Evolutionary conservation across 2,329 filamentous ascomycete species (phyloP), one percentile per base, ranked within the genome.

Genomic region (Fusarium dlaminii): DNA sequence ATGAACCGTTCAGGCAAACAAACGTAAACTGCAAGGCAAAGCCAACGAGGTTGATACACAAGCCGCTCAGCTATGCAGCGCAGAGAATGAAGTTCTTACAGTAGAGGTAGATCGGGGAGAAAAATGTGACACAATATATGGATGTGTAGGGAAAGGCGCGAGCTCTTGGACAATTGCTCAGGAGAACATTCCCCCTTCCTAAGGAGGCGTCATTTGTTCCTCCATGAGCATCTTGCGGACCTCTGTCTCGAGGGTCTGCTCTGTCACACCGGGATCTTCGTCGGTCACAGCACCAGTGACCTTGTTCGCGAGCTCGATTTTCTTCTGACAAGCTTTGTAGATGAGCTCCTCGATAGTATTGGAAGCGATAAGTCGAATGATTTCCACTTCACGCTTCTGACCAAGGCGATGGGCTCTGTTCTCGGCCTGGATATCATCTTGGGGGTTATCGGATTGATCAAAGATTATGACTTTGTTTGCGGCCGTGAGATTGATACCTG

Each of bases 391-490:
- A 22, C 94, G 88, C 36, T 90, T 95, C 85, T 99, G 96, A 0
- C 96, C 96, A 14, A 99, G 94, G 20, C 96, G 92, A 83, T 99
- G 96, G 1, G 96, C 96, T 24, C 96, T 92, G 81, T 99, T 98
- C 86, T 98, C 96, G 0, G 96, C 96, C 82, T 99, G 96, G n/a
- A 98, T 91, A 80, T 99, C 96, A 76, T 98, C 96, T 80, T 99
- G 96, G 0, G 96, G 96, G 77, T 99, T 99, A 84, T 98, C 98
- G n/a, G 92, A 94, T 73, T 93, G 93, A 82, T 99, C 96, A 81
- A 98, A 98, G 79, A 99, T 96, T 82, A 99, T 90, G 76, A 99
- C 96, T 83, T 98, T 98, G 86, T 98, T 98, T 9, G 96, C 96
- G 40, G 93, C 94, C 13, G 96, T 96, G 62, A 99, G 85, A 82